These are phyloP conservation scores for Paramecium primaurelia DNA, from an alignment of 73 alveolate species.

Conservation along the genomic window DNA sequence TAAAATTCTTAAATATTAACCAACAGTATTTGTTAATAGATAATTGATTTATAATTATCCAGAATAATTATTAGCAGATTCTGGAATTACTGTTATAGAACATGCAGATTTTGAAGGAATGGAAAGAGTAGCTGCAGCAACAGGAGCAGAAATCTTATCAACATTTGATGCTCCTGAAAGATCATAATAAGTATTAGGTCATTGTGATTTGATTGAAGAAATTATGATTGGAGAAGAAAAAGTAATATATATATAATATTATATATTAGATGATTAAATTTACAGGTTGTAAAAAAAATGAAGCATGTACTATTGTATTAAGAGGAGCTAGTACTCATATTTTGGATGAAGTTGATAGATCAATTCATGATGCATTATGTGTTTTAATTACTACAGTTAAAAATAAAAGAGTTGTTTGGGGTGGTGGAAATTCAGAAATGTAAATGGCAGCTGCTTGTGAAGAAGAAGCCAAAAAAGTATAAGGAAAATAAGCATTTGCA, in stretches of 20 bases:
- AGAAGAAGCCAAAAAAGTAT: constrained; percentile 77
- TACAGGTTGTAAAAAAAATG: constrained; percentile 93
- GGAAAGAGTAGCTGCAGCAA: constrained; percentile 98
- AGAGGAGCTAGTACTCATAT: constrained; percentile 95
- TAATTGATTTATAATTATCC: constrained; percentile 98
- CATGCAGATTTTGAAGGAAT: constrained; percentile 99
- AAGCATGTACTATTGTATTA: constrained; percentile 94
- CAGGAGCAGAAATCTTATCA: constrained; percentile 98
- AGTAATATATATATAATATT: constrained; percentile 48
- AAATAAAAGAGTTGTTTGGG: constrained; percentile 85
- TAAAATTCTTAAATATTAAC: constrained; percentile 89
- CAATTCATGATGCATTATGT: constrained; percentile 97
- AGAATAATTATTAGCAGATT: constrained; percentile 92
- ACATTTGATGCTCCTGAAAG: constrained; percentile 96
- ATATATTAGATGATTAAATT: constrained; percentile 72
- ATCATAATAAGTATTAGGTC: constrained; percentile 80
- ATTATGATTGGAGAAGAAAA: constrained; percentile 99
- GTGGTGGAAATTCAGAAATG: constrained; percentile 97
- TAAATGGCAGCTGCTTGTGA: constrained; percentile 95
- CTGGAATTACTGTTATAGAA: constrained; percentile 96
- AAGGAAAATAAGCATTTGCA: constrained; percentile 95
- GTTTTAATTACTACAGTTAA: constrained; percentile 94
- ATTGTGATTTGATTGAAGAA: constrained; percentile 94
- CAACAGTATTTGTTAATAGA: constrained; percentile 97
- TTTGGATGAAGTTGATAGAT: constrained; percentile 97